phyloP scores from a whole-genome alignment of 129 eudicot genomes.

The Artemisia tridentata region DNA sequence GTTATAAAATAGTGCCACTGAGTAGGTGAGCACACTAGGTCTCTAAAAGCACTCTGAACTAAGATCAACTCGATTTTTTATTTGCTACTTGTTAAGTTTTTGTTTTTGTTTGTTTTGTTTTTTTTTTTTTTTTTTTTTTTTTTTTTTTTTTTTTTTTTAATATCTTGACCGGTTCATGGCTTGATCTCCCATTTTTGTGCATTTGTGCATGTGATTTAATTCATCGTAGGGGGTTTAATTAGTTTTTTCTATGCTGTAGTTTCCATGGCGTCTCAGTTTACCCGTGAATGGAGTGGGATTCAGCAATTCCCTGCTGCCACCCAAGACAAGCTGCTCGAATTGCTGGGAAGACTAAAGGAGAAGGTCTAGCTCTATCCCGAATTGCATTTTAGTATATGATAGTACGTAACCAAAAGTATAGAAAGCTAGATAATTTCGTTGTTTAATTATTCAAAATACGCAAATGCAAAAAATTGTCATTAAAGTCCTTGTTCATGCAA shows the following conservation, averaged over 20 bases:
- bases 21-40: no score
- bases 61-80: no score
- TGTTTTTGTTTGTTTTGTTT: no score
- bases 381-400: neutral
- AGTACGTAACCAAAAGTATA: neutral
- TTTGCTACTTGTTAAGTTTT: no score
- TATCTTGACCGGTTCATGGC: no score
- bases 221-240: neutral
- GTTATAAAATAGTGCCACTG: no score
- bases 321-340: slow-evolving; percentile 60
- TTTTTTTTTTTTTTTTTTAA: no score
- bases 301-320: slow-evolving; percentile 89
- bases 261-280: slow-evolving; percentile 53
- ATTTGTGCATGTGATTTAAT: no score
- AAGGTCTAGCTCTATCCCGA: slow-evolving; percentile 46
- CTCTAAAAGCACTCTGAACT: no score
- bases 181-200: no score
- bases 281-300: slow-evolving; percentile 81
- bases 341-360: slow-evolving; percentile 65
- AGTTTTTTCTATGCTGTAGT: slow-evolving; percentile 9
- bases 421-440: neutral
- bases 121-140: no score
- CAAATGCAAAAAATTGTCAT: neutral
- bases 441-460: neutral
- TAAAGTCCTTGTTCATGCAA: slow-evolving; percentile 3